Base-by-base conservation (phyloP, 352 stramenopile genomes). In the Phytophthora kernoviae region DNA sequence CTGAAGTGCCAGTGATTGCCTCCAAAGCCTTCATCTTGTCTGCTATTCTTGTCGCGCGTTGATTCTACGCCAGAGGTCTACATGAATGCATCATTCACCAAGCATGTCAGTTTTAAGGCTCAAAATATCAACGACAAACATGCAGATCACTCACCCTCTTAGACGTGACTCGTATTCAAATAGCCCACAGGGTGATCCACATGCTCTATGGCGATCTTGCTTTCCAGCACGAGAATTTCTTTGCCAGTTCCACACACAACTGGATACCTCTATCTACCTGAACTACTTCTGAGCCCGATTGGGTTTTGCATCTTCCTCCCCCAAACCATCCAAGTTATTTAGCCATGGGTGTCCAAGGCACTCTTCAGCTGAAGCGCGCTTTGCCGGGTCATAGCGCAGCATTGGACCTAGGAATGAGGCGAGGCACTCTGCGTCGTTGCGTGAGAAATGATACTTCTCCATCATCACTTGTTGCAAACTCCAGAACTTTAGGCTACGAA, bases 401-500 rank as follows among this genome's bases (percentile, higher is more conserved):
- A 99, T 98, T 5, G 91, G 93, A 22, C 86, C 77, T 26, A 99
- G 77, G 58, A 99, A 99, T 45, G 93, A 91, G 39, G 91, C 84
- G 12, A 99, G 79, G 33, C 77, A 81, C 21, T 93, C 65, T 2
- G 96, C 97, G 15, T 98, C 96, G 26, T 79, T 68, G 20, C 68
- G 69, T 0, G 69, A 40, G 64, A 99, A 98, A 41, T 97, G 81
- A 62, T 99, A 99, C 69, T 99, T 99, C 58, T 99, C 96, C 5
- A 82, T 68, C n/a, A 99, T 64, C 24, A 99, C 96, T 53, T 98
- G 83, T 47, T 98, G 88, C 11, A 99, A 79, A 15, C 91, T 91
- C 97, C 97, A 99, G 58, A 96, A 99, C 63, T 99, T 98, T 20
- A 99, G 85, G 48, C 96, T 97, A 50, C 97, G 97, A 61, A 99